phyloP scores from a whole-genome alignment of 192 early-diverging fungal genomes.

The Coemansia sp. region DNA sequence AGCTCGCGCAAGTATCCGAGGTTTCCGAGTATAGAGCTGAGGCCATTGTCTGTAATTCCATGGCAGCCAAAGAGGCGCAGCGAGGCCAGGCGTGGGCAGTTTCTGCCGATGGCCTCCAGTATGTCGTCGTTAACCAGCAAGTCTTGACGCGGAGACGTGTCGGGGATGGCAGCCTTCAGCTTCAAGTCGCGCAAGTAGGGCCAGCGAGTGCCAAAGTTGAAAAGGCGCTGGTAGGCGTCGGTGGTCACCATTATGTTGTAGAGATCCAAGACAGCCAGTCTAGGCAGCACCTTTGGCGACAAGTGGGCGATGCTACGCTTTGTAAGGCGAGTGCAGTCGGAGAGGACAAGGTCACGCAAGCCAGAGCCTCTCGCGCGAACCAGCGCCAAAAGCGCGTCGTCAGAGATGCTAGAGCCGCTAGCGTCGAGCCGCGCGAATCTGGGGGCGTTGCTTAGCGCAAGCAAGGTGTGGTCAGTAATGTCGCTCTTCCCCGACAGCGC shows the following conservation, averaged over 20 bases:
- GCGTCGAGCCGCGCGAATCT: constrained; percentile 28
- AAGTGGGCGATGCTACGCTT: constrained; percentile 34
- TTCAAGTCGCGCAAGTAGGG: constrained; percentile 45
- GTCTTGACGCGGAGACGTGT: constrained; percentile 35
- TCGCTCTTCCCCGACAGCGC: constrained; percentile 33
- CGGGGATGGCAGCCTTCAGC: constrained; percentile 46
- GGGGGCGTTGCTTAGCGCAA: constrained; percentile 29
- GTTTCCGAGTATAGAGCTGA: constrained; percentile 46
- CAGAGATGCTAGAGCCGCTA: constrained; percentile 40
- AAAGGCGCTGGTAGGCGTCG: constrained; percentile 40
- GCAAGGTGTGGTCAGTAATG: constrained; percentile 25
- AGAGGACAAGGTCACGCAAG: constrained; percentile 36
- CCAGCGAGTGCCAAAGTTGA: constrained; percentile 37
- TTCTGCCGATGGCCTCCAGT: constrained; percentile 42
- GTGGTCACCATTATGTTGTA: constrained; percentile 52
- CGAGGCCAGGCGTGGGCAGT: constrained; percentile 44
- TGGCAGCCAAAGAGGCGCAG: constrained; percentile 51
- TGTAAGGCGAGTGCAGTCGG: constrained; percentile 45
- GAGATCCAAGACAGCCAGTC: constrained; percentile 27
- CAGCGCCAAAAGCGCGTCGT: constrained; percentile 33
- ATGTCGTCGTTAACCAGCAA: constrained; percentile 50
- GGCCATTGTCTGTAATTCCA: constrained; percentile 45
- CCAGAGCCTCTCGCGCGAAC: constrained; percentile 16
- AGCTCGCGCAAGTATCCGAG: constrained; percentile 49
- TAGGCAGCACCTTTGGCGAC: constrained; percentile 31